Conservation (phyloP, 2,329 filamentous ascomycete species). For the Colletotrichum tofieldiae region DNA sequence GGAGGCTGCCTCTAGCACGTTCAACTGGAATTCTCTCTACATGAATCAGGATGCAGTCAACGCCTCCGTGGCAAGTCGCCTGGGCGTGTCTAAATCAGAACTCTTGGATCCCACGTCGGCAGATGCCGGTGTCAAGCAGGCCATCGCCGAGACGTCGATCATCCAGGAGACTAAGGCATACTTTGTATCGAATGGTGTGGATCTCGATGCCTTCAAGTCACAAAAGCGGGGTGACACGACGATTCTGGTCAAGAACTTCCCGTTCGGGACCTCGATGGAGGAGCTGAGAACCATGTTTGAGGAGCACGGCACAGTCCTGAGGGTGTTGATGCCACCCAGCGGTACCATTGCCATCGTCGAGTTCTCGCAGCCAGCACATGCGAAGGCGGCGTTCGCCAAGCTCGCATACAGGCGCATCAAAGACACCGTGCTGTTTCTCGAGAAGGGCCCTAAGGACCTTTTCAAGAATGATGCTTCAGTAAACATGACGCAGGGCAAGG, state of each 20-base stretch:
- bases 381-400: conserved; percentile 85
- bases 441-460: conserved; percentile 90
- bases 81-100: conserved; percentile 92
- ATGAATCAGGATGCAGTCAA: conserved; percentile 98
- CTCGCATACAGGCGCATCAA: conserved; percentile 93
- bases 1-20: conserved; percentile 80
- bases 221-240: conserved; percentile 87
- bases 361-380: conserved; percentile 84
- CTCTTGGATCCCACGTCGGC: conserved; percentile 95
- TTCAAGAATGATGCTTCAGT: conserved; percentile 64
- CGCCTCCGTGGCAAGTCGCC: conserved; percentile 86
- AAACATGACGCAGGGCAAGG: conserved; percentile 48
- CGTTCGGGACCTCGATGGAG: conserved; percentile 83
- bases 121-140: conserved; percentile 95
- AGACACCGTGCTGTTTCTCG: conserved; percentile 91
- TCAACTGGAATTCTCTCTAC: conserved; percentile 99
- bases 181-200: conserved; percentile 89
- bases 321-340: conserved; percentile 91
- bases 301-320: conserved; percentile 85
- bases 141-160: conserved; percentile 94
- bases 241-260: conserved; percentile 96
- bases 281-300: conserved; percentile 88
- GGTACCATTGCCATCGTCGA: conserved; percentile 96
- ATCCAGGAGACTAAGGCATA: conserved; percentile 97
- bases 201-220: conserved; percentile 91